Evolutionary conservation across 495 filamentous ascomycete species (phyloP), one percentile per base, ranked within the genome.

Genomic region (Penicillium verhagenii): DNA sequence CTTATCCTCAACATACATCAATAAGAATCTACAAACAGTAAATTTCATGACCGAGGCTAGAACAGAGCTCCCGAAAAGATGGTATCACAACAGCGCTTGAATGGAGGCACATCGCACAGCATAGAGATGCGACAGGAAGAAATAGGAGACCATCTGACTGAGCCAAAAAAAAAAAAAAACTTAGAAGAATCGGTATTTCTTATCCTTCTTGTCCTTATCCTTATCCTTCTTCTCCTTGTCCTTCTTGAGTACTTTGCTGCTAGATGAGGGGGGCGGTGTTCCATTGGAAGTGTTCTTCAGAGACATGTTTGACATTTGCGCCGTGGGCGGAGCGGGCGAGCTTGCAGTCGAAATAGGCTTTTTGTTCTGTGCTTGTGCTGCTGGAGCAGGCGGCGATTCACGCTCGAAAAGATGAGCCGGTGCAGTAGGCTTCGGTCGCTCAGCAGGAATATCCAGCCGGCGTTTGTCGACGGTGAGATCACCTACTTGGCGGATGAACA

Each of bases 381-480:
- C 31, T 6, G 75, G 72, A 16, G 75, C 60, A 6, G 82, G 69
- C 10, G 79, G 80, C 1, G 82, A 74, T 9, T 91, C 86, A n/a
- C 80, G 78, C 67, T 96, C 92, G 61, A 94, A 94, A 1, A 98
- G 74, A 73, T 96, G 89, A 25, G 84, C 88, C 2, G 94, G 94
- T 1, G 93, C 88, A 43, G 83, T 86, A 6, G 86, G 89, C 66
- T 85, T 84, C 6, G 90, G 91, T 51, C 82, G 75, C 60, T 97
- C 93, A 26, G 85, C 79, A 2, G 94, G 94, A 35, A 97, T 82
- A 61, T 90, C 82, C 11, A 98, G 77, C 13, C 81, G 77, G 35
- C 89, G 77, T 66, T 85, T 86, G 60, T 91, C 89, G 18, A 80
- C 75, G 52, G 86, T 85, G 40, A 97, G 77, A 59, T 93, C 90